Evolutionary conservation across 1,139 yeast species (phyloP).

Genomic region (Taphrina deformans): DNA sequence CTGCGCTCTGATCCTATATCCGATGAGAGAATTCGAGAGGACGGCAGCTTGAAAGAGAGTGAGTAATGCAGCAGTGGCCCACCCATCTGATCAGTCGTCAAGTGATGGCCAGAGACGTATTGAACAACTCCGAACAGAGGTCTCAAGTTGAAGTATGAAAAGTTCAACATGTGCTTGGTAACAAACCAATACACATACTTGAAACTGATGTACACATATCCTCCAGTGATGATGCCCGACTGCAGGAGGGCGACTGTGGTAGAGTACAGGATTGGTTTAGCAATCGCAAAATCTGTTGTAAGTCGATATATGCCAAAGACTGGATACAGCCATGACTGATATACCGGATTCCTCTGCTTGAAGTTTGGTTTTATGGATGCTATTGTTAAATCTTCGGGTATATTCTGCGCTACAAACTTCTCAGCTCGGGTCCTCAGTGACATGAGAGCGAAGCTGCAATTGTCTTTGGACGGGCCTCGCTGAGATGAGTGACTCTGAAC

Average conservation of each 20-base stretch:
- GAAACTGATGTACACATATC: constrained; percentile 20
- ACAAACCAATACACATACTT: constrained; percentile 19
- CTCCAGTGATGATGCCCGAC: constrained; percentile 15
- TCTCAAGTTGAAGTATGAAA: constrained; percentile 18
- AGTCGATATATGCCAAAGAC: constrained; percentile 3
- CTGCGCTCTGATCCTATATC: constrained; percentile 12
- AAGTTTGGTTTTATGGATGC: neutral
- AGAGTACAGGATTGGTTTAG: constrained; percentile 6
- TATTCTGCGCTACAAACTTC: neutral
- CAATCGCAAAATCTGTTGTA: neutral
- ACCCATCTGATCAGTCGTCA: constrained; percentile 12
- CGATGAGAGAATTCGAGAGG: constrained; percentile 10
- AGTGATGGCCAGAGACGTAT: constrained; percentile 2
- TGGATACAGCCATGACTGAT: constrained; percentile 17
- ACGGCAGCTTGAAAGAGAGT: constrained; percentile 19
- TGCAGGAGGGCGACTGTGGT: constrained; percentile 8
- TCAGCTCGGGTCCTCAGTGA: neutral
- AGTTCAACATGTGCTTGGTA: constrained; percentile 13
- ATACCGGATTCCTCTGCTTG: neutral
- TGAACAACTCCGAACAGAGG: constrained; percentile 2
- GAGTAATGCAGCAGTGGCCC: constrained; percentile 10
- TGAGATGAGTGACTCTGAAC: no score
- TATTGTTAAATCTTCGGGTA: neutral
- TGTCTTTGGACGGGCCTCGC: no score
- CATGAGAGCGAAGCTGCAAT: no score